A percentile compares a stretch with the other conserved stretches of the same genome.
Conservation (phyloP, 129 eudicot genomes). For the Escallonia rubra region DNA sequence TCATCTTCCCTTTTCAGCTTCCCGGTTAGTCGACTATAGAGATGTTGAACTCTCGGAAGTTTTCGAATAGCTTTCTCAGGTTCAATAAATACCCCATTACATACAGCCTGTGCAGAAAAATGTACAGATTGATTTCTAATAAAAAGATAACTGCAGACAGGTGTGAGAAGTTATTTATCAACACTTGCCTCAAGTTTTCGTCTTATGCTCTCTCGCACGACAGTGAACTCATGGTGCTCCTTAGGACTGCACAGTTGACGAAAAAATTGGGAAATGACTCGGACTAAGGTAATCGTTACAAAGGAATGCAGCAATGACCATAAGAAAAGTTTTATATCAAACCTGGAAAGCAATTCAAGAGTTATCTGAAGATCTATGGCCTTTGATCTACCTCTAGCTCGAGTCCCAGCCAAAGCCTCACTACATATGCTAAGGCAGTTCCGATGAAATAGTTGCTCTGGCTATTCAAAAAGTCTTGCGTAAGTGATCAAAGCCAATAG, state of each 20-base stretch:
- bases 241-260: conserved; percentile 50
- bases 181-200: conserved; percentile 70
- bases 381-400: conserved; percentile 81
- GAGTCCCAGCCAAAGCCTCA: conserved; percentile 97
- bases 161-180: not conserved
- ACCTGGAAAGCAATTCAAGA: conserved; percentile 90
- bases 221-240: conserved; percentile 78
- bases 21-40: conserved; percentile 74
- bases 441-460: conserved; percentile 91
- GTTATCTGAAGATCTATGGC: conserved; percentile 74
- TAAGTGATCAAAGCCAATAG: conserved; percentile 25
- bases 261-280: not conserved
- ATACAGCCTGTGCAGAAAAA: conserved; percentile 49
- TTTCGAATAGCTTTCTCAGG: conserved; percentile 79
- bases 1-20: conserved; percentile 81
- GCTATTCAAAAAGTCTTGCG: conserved; percentile 58
- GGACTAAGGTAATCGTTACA: not conserved
- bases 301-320: not conserved
- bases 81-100: conserved; percentile 51
- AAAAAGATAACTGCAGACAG: not conserved
- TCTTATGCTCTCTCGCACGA: conserved; percentile 81
- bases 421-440: conserved; percentile 56
- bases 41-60: conserved; percentile 91
- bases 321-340: not conserved
- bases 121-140: not conserved